A percentile compares a stretch with the other conserved stretches of the same genome.
Conservation (phyloP, 768 basidiomycete genomes). For the Thelephora ganbajun region DNA sequence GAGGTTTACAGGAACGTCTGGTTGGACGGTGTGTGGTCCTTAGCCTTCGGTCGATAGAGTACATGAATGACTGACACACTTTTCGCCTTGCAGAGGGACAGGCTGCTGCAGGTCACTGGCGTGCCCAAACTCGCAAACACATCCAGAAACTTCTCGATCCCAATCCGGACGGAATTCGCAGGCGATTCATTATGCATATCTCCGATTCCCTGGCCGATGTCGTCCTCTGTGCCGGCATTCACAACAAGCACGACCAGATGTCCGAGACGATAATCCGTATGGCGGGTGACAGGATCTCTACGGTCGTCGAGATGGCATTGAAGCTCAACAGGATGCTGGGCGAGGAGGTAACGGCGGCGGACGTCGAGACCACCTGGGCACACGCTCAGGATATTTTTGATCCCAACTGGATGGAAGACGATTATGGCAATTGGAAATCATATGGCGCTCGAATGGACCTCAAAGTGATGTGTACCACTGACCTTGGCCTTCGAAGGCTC, state of each 20-base stretch:
- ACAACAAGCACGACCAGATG: neutral
- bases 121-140: neutral
- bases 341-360: slow-evolving; percentile 1
- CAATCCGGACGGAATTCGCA: neutral
- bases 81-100: neutral
- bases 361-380: neutral
- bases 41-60: neutral
- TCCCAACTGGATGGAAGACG: neutral
- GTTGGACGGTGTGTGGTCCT: neutral
- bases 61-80: neutral
- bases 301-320: slow-evolving; percentile 1
- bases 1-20: slow-evolving; percentile 1
- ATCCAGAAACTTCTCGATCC: neutral
- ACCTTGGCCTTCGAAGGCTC: slow-evolving; percentile 22
- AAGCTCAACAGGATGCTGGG: neutral
- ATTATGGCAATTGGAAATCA: neutral
- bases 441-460: slow-evolving; percentile 4
- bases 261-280: neutral
- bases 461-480: slow-evolving; percentile 22
- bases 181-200: neutral
- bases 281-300: neutral
- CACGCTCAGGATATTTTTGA: neutral
- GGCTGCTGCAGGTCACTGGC: slow-evolving; percentile 2
- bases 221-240: neutral
- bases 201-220: neutral